phyloP scores from a whole-genome alignment of 257 asterid genomes.

The Verbena officinalis region DNA sequence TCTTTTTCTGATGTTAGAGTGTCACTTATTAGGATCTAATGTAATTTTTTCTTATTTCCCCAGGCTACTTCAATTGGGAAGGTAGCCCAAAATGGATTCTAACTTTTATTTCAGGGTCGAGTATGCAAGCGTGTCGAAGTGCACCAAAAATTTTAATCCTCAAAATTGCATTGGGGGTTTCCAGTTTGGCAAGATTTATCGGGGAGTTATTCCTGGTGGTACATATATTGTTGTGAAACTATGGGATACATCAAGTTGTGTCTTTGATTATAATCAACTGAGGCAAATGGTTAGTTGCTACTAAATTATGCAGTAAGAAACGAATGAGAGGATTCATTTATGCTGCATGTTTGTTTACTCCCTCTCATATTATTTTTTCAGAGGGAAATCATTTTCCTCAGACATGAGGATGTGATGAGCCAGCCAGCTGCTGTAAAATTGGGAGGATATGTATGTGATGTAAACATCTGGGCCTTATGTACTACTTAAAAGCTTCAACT shows the following conservation, averaged over 20 bases:
- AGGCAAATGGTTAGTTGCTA: background rate
- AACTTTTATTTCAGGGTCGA: too few relatives aligned
- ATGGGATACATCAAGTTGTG: background rate
- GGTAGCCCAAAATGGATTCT: too few relatives aligned
- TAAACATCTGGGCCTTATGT: background rate
- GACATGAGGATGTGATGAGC: background rate
- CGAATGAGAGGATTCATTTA: background rate
- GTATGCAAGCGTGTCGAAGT: background rate
- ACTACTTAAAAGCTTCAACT: background rate
- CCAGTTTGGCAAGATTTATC: constrained; percentile 3
- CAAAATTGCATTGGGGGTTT: background rate
- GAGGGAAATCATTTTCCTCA: background rate
- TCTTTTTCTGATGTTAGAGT: too few relatives aligned
- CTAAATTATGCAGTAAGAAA: background rate
- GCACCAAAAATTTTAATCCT: too few relatives aligned
- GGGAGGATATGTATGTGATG: background rate
- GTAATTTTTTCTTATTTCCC: too few relatives aligned
- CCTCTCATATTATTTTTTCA: too few relatives aligned
- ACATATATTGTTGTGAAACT: background rate
- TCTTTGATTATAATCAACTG: background rate
- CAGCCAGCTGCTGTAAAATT: background rate
- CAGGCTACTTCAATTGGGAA: too few relatives aligned
- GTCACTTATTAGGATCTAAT: too few relatives aligned
- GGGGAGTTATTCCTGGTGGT: background rate
- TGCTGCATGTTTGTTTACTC: background rate